Evolutionary conservation across 2,329 filamentous ascomycete species (phyloP).

Genomic region (Fusarium heterosporum): DNA sequence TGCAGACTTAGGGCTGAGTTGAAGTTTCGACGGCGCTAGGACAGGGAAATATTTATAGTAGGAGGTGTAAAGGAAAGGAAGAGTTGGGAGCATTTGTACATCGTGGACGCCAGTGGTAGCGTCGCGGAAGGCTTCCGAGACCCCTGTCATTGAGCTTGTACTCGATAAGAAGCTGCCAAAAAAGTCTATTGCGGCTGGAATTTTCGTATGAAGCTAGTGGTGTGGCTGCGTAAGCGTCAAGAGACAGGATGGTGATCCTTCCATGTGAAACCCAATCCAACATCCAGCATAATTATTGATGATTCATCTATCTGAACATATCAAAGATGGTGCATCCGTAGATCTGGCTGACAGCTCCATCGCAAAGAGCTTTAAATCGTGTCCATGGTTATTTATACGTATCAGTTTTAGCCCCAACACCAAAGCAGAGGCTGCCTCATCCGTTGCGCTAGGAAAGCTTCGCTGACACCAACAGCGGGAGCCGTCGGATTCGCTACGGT

Average conservation of each 20-base stretch:
- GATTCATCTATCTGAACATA: too few species aligned
- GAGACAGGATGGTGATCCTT: constrained; percentile 1
- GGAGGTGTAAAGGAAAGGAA: background rate
- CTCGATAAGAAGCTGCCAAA: constrained; percentile 2
- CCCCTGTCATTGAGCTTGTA: constrained; percentile 14
- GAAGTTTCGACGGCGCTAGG: background rate
- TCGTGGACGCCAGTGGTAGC: background rate
- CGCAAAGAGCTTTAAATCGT: too few species aligned
- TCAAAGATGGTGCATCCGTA: too few species aligned
- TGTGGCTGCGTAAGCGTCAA: background rate
- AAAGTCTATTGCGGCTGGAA: background rate
- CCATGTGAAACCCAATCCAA: background rate
- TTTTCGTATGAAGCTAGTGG: constrained; percentile 6
- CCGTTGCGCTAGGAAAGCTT: background rate
- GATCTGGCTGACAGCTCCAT: too few species aligned
- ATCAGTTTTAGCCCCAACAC: too few species aligned
- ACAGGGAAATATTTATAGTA: background rate
- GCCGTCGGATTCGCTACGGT: background rate
- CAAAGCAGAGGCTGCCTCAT: too few species aligned
- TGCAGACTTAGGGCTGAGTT: background rate
- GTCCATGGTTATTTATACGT: too few species aligned
- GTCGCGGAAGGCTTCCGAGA: background rate
- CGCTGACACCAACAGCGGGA: background rate
- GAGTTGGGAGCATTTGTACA: too few species aligned
- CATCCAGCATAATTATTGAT: background rate